phyloP scores from a whole-genome alignment of 805 yeast species.

The Candida quercuum region DNA sequence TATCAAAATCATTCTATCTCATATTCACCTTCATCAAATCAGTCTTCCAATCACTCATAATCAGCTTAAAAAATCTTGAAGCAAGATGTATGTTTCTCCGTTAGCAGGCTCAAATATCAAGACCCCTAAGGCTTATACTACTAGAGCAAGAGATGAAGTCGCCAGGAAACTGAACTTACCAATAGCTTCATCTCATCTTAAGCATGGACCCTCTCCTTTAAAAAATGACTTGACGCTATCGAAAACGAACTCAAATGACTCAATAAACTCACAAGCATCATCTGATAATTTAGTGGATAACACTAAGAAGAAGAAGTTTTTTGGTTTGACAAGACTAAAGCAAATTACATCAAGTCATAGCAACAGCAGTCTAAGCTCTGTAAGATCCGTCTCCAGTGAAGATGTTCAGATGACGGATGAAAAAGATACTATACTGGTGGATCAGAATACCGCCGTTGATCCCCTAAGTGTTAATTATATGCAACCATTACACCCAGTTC shows the following conservation, averaged over 20 bases:
- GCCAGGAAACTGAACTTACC: constrained; percentile 17
- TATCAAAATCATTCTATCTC: no score
- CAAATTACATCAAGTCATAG: neutral
- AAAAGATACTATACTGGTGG: neutral
- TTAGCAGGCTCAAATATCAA: constrained; percentile 9
- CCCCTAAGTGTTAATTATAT: constrained; percentile 8
- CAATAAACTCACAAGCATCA: constrained; percentile 14
- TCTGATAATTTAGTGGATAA: constrained; percentile 4
- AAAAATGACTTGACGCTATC: constrained; percentile 21
- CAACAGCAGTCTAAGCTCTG: neutral
- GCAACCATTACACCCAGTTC: constrained; percentile 20
- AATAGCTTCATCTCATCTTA: constrained; percentile 13
- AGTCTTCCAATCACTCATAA: neutral
- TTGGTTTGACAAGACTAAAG: neutral
- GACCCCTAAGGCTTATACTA: constrained; percentile 27
- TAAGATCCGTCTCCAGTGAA: neutral
- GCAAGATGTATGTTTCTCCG: constrained; percentile 22
- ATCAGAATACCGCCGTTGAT: neutral
- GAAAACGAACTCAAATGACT: constrained; percentile 17
- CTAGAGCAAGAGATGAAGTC: constrained; percentile 27
- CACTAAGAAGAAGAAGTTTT: neutral
- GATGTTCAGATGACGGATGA: constrained; percentile 15
- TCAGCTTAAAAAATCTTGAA: neutral
- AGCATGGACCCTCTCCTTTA: constrained; percentile 26
- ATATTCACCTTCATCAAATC: neutral